Percentiles rank a stretch among this genome's conserved stretches.
Conservation (phyloP, 345 rosid genomes). For the Conringia planisiliqua region DNA sequence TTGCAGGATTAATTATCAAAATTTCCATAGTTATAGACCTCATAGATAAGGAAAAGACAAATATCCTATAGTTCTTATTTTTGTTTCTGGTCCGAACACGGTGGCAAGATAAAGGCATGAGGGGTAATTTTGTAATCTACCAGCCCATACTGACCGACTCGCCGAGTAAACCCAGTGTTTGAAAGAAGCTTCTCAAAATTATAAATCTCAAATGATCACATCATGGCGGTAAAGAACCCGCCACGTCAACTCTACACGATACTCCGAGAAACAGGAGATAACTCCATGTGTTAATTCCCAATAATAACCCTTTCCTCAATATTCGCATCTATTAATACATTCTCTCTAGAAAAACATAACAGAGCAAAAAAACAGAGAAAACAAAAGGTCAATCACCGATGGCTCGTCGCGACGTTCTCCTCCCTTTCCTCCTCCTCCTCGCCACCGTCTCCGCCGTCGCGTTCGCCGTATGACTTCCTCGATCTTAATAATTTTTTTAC, state of each 20-base stretch:
- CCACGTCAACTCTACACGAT: conserved; percentile 14
- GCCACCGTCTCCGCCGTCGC: conserved; percentile 23
- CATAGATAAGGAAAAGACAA: not conserved
- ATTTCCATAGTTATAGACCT: not conserved
- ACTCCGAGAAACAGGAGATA: conserved; percentile 2
- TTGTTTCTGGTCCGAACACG: not conserved
- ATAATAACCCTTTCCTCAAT: not conserved
- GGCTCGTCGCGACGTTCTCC: conserved; percentile 26
- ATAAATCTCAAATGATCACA: not conserved
- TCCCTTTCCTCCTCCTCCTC: conserved; percentile 22
- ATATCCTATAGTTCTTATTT: not conserved
- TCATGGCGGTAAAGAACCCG: not conserved
- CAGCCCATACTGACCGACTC: not conserved
- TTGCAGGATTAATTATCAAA: not conserved
- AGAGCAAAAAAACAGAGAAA: not conserved
- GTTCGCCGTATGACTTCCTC: conserved; percentile 19
- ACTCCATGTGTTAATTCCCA: not conserved
- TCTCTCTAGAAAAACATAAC: not conserved
- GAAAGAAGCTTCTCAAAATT: not conserved
- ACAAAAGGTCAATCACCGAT: not conserved
- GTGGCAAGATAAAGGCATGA: not conserved
- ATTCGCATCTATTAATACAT: conserved; percentile 28
- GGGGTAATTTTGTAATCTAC: conserved; percentile 6
- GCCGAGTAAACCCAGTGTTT: conserved; percentile 18
- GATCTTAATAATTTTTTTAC: too few species aligned